A percentile compares a stretch with the other conserved stretches of the same genome.
Conservation (phyloP, 1,284 basidiomycete species). For the Heterobasidion occidentale region DNA sequence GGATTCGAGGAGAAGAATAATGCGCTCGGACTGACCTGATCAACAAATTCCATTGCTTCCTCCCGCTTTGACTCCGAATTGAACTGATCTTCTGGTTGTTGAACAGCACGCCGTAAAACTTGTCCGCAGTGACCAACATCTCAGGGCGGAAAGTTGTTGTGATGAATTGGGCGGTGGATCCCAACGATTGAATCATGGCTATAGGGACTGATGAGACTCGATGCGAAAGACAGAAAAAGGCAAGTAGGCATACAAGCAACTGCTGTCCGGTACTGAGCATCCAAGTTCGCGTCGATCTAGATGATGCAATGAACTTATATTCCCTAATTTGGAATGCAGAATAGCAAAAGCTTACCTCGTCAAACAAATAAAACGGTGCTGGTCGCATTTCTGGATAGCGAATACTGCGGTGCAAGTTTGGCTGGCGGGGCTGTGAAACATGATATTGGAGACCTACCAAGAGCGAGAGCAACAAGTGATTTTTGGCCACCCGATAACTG, state of each 20-base stretch:
- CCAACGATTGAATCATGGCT: slow-evolving; percentile 93
- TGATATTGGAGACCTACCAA: slow-evolving; percentile 40
- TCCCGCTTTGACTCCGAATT: slow-evolving; percentile 72
- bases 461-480: slow-evolving; percentile 92
- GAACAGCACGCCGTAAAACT: slow-evolving; percentile 99
- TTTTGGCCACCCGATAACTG: slow-evolving; percentile 98
- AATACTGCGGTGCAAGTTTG: slow-evolving; percentile 56
- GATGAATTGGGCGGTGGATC: slow-evolving; percentile 90
- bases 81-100: slow-evolving; percentile 93
- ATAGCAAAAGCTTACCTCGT: slow-evolving; percentile 55
- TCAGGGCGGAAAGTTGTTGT: slow-evolving; percentile 98
- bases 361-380: slow-evolving; percentile 99
- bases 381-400: slow-evolving; percentile 98
- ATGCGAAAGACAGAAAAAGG: not conserved
- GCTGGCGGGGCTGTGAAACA: not conserved
- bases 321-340: not conserved
- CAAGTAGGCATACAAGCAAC: slow-evolving; percentile 68
- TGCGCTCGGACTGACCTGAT: slow-evolving; percentile 44
- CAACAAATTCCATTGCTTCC: slow-evolving; percentile 86
- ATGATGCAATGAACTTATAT: not conserved
- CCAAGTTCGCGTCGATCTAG: slow-evolving; percentile 94
- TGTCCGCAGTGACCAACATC: slow-evolving; percentile 91
- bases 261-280: slow-evolving; percentile 95
- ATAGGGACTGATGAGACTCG: not conserved
- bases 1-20: not conserved